Conservation (phyloP, 768 basidiomycete genomes). For the Baorangia bicolor region DNA sequence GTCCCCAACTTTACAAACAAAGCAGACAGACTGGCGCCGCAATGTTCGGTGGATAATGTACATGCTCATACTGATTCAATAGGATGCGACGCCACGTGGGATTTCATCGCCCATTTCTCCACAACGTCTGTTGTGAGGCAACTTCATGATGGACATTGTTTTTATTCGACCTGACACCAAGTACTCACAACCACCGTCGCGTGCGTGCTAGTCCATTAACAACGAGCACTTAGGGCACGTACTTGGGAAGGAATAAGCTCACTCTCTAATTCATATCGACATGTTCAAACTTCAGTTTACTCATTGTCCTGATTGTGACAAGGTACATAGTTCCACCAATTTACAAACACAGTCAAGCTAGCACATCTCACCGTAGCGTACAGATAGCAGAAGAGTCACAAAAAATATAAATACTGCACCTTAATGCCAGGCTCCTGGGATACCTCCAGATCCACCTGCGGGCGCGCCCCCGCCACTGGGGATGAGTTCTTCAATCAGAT, state of each 20-base stretch:
- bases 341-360: background rate
- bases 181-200: background rate
- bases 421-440: slow-evolving; percentile 50
- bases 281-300: no score
- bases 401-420: background rate
- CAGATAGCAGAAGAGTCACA: slow-evolving; percentile 7
- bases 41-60: background rate
- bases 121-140: background rate
- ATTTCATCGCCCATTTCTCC: background rate
- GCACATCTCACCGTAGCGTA: slow-evolving; percentile 8
- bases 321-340: background rate
- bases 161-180: no score
- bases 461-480: slow-evolving; percentile 40
- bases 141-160: background rate
- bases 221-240: no score
- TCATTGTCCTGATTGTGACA: background rate
- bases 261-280: no score
- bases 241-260: no score
- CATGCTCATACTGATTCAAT: background rate
- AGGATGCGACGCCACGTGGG: no score
- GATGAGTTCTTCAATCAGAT: slow-evolving; percentile 57
- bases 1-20: slow-evolving; percentile 5
- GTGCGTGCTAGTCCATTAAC: no score
- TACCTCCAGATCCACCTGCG: slow-evolving; percentile 34
- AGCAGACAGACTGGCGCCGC: background rate